Conservation (phyloP, 371 early-diverging fungal genomes). For the Capniomyces stellatus region DNA sequence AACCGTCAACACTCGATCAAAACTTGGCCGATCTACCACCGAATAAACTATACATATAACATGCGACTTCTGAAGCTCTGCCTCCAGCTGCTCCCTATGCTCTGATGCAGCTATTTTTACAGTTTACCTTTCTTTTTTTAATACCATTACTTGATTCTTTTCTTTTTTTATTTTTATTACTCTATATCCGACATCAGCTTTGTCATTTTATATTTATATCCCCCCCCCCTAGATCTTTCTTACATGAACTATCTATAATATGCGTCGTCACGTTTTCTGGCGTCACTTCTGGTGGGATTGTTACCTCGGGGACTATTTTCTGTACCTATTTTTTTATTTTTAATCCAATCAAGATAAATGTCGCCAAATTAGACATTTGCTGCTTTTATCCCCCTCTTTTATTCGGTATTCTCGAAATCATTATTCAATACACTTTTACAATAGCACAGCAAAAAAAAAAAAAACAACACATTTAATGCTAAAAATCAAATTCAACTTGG, state of each 20-base stretch:
- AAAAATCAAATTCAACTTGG: neutral
- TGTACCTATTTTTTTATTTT: conserved; percentile 58
- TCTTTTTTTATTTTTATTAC: neutral
- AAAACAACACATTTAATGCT: no score
- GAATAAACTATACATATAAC: conserved; percentile 93
- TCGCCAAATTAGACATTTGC: no score
- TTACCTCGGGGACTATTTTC: conserved; percentile 90
- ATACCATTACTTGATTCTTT: neutral
- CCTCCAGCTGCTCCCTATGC: conserved; percentile 66
- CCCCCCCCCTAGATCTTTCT: neutral
- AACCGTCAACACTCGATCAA: conserved; percentile 58
- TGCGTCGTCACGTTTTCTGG: conserved; percentile 89
- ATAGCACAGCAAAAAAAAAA: no score
- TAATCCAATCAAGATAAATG: neutral
- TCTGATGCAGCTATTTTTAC: conserved; percentile 35
- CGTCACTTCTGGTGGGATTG: conserved; percentile 93
- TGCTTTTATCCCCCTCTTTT: no score
- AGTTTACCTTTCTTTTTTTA: conserved; percentile 26
- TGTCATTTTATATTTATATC: neutral
- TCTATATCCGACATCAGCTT: neutral
- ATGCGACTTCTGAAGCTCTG: conserved; percentile 84
- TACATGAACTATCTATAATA: conserved; percentile 87
- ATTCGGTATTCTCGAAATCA: no score
- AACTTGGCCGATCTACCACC: conserved; percentile 62
- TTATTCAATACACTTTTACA: no score